Conservation (phyloP, 805 yeast genomes). For the Zygoascus ofunaensis region DNA sequence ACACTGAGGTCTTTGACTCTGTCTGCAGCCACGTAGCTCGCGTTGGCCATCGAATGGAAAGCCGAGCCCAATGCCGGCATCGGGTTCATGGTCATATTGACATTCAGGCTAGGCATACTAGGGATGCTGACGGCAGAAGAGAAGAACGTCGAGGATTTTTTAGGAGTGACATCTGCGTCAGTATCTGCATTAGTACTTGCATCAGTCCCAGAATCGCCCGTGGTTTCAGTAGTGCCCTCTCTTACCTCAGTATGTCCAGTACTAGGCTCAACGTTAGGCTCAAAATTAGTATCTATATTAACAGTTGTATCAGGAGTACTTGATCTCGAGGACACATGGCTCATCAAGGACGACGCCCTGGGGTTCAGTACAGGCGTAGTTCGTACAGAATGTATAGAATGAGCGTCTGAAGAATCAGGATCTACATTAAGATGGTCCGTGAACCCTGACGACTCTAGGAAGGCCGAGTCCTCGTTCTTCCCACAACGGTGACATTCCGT, state of each 20-base stretch:
- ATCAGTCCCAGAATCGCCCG: too few species aligned
- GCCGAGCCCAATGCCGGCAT: background rate
- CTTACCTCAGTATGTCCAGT: too few species aligned
- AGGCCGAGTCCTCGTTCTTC: constrained; percentile 12
- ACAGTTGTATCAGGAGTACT: background rate
- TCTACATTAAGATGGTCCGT: constrained; percentile 15
- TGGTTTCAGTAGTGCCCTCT: too few species aligned
- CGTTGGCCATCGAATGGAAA: background rate
- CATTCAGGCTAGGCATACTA: too few species aligned
- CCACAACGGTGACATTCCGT: constrained; percentile 16
- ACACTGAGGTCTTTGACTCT: background rate
- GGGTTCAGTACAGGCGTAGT: background rate
- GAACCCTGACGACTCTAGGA: constrained; percentile 14
- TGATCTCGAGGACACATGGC: background rate
- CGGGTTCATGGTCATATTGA: too few species aligned
- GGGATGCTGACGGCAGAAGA: background rate
- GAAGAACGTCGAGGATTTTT: background rate
- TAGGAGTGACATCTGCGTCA: background rate
- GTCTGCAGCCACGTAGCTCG: background rate
- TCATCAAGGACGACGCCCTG: background rate
- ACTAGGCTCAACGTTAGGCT: too few species aligned
- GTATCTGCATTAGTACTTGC: too few species aligned
- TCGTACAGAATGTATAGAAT: background rate
- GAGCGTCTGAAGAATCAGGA: too few species aligned
- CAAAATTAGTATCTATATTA: background rate